These are phyloP conservation scores for Phialocephala sp. DNA, from an alignment of 2,329 filamentous ascomycete species.

Conservation along the genomic window DNA sequence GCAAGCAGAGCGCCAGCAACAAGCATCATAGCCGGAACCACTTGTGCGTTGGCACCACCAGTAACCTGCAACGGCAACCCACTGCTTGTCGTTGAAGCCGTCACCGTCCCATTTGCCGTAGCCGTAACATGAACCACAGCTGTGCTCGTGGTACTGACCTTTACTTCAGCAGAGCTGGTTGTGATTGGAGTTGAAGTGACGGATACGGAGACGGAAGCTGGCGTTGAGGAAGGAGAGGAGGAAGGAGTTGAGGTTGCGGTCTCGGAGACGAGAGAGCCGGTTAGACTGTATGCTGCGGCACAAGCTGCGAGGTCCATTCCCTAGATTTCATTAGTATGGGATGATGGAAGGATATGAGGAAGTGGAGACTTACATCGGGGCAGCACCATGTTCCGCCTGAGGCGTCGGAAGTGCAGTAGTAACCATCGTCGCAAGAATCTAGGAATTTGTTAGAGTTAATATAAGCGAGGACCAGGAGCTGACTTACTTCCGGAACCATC, in stretches of 20 bases:
- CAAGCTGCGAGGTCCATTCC: slow-evolving; percentile 58
- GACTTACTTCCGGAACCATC: slow-evolving; percentile 54
- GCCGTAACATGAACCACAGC: not conserved
- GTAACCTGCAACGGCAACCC: slow-evolving; percentile 13
- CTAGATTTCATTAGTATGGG: slow-evolving; percentile 20
- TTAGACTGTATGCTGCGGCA: slow-evolving; percentile 55
- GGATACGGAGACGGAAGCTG: not conserved
- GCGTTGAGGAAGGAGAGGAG: slow-evolving; percentile 3
- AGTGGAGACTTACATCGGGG: slow-evolving; percentile 49
- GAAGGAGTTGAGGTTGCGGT: slow-evolving; percentile 12
- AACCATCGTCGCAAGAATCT: slow-evolving; percentile 63
- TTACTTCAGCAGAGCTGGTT: not conserved
- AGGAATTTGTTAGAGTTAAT: not conserved
- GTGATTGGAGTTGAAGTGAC: not conserved
- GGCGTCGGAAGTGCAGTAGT: slow-evolving; percentile 65
- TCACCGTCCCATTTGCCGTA: not conserved
- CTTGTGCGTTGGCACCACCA: slow-evolving; percentile 9
- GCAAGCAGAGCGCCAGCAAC: slow-evolving; percentile 13
- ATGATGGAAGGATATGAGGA: not conserved
- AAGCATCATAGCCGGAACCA: slow-evolving; percentile 11
- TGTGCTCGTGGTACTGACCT: not conserved
- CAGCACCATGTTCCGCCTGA: slow-evolving; percentile 63
- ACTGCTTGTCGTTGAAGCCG: not conserved
- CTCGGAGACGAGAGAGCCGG: slow-evolving; percentile 50
- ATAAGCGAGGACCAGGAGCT: not conserved